A percentile compares a stretch with the other conserved stretches of the same genome.
Evolutionary conservation across 805 yeast genomes (phyloP).

Genomic region (Candida easanensis): DNA sequence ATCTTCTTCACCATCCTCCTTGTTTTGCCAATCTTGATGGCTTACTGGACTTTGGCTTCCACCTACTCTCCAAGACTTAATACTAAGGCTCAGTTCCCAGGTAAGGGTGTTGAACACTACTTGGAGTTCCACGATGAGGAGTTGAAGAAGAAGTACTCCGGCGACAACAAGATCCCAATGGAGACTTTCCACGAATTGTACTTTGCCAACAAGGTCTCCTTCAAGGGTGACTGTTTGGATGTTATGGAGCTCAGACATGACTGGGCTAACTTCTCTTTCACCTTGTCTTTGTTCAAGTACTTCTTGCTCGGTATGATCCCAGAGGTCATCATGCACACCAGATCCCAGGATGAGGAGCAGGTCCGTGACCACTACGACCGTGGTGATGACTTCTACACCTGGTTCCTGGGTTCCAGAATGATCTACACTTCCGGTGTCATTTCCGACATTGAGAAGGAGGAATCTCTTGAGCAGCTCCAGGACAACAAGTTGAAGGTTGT

Average conservation of each 20-base stretch:
- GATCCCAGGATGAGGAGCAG: constrained; percentile 94
- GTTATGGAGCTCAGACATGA: constrained; percentile 85
- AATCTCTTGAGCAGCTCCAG: constrained; percentile 76
- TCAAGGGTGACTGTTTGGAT: constrained; percentile 86
- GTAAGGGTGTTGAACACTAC: constrained; percentile 74
- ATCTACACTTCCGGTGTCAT: constrained; percentile 87
- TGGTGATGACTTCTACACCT: constrained; percentile 91
- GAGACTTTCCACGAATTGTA: constrained; percentile 89
- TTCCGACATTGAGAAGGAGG: constrained; percentile 65
- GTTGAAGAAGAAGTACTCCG: constrained; percentile 65
- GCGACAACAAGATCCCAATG: constrained; percentile 79
- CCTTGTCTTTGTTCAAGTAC: constrained; percentile 70
- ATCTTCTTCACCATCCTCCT: constrained; percentile 53
- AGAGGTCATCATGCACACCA: constrained; percentile 87
- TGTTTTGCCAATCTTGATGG: constrained; percentile 70
- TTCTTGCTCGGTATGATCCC: constrained; percentile 88
- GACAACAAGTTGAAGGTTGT: constrained; percentile 87
- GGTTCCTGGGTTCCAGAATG: constrained; percentile 95
- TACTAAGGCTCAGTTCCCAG: constrained; percentile 73
- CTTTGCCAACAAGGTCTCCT: constrained; percentile 78
- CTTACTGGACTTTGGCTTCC: constrained; percentile 79
- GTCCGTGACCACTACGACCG: constrained; percentile 95
- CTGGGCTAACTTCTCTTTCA: constrained; percentile 83
- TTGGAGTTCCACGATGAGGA: constrained; percentile 77
- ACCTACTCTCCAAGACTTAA: constrained; percentile 78